Evolutionary conservation across 805 yeast species (phyloP), one percentile per base, ranked within the genome.

Genomic region (Wickerhamomyces tratensis): DNA sequence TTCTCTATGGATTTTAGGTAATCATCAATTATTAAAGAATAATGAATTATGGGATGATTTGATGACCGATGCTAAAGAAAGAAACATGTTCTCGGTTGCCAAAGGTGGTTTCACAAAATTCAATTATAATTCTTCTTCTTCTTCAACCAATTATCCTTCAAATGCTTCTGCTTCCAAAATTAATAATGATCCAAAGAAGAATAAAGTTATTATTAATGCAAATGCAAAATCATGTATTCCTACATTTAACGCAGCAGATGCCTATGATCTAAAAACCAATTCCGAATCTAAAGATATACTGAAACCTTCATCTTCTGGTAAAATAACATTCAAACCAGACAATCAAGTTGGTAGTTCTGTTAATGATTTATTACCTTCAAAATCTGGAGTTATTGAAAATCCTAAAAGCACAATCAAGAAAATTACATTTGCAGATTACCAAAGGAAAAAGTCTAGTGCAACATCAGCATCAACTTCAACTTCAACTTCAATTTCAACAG

Each of bases 1-100:
- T 1, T 84, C 98, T 1, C 66, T 93, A 49, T 93, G 98, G 98
- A 80, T 93, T 43, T 61, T 94, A 13, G 98, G 98, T 20, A 80
- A 85, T 51, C 74, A 71, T 30, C 65, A 69, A n/a, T 78, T 94
- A 1, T 71, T 91, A 49, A 52, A 58, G 7, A 64, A 74, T 42
- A 83, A 88, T 56, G 67, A 67, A 25, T 77, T 87, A 0, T 93
- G 98, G 98, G 64, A 60, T 27, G 69, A 75, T 43, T 65, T 93
- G 41, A 71, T 89, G 9, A 58, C 61, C 0, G 80, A 89, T 65
- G 95, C 95, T 0, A 60, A 64, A 34, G 51, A 58, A 0, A 67
- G 95, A 46, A 53, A 54, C 9, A 41, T 58, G 41, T 53, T 46
- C 5, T 39, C 43, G 47, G 42, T 45, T 46, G 25, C 25, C 26